phyloP scores from a whole-genome alignment of 1,284 basidiomycete species.

The Omphalotus olearius region DNA sequence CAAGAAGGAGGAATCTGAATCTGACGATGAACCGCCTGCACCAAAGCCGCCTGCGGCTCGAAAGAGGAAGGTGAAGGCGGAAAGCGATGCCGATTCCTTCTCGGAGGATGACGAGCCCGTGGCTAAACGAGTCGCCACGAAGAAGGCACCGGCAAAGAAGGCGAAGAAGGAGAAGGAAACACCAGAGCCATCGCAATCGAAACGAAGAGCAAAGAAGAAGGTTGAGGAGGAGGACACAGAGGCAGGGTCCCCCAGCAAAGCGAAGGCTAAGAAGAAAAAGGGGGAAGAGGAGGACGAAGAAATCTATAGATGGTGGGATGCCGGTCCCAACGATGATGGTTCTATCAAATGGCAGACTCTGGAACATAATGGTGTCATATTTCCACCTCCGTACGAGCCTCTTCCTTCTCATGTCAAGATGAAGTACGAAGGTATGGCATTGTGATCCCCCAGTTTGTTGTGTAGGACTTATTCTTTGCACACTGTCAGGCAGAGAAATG shows the following conservation, averaged over 20 bases:
- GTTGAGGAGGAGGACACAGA: slow-evolving; percentile 30
- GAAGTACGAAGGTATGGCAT: slow-evolving; percentile 83
- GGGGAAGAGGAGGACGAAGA: slow-evolving; percentile 63
- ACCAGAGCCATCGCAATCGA: slow-evolving; percentile 19
- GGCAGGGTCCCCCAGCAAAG: slow-evolving; percentile 37
- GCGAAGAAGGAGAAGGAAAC: slow-evolving; percentile 21
- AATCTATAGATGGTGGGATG: slow-evolving; percentile 82
- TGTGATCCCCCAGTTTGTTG: slow-evolving; percentile 14
- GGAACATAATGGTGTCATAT: slow-evolving; percentile 92
- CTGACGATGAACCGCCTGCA: slow-evolving; percentile 41
- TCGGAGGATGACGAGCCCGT: slow-evolving; percentile 39
- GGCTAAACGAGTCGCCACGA: slow-evolving; percentile 29
- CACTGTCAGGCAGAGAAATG: slow-evolving; percentile 64
- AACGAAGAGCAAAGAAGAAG: slow-evolving; percentile 31
- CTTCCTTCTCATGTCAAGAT: slow-evolving; percentile 87
- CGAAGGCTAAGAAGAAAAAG: slow-evolving; percentile 38
- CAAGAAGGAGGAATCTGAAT: slow-evolving; percentile 52
- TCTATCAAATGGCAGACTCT: slow-evolving; percentile 89
- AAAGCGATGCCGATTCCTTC: slow-evolving; percentile 45
- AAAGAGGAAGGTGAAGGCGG: slow-evolving; percentile 52
- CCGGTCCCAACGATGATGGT: slow-evolving; percentile 64
- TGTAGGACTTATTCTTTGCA: slow-evolving; percentile 12
- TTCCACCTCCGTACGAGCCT: slow-evolving; percentile 92
- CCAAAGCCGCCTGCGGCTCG: slow-evolving; percentile 40
- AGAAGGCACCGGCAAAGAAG: slow-evolving; percentile 23